phyloP scores from a whole-genome alignment of 148 eudicot species.

The Heliamphora exappendiculata region DNA sequence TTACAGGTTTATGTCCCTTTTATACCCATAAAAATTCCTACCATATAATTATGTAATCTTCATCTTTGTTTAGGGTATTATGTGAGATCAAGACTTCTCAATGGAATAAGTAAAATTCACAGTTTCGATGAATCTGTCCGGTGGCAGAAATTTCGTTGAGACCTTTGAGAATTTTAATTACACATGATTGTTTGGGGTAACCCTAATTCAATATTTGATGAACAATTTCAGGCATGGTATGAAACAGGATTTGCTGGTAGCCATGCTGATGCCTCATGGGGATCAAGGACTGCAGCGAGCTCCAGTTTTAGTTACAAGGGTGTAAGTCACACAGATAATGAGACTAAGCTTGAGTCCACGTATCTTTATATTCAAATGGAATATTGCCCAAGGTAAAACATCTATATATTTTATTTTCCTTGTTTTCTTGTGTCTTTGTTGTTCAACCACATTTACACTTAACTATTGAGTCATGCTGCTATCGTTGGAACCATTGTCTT shows the following conservation, averaged over 20 bases:
- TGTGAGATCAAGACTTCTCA: background rate
- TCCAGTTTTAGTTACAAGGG: constrained; percentile 50
- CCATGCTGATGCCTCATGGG: constrained; percentile 45
- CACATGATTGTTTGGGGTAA: background rate
- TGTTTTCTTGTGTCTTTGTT: background rate
- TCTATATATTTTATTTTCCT: background rate
- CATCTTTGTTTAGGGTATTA: background rate
- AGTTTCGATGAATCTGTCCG: background rate
- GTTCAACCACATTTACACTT: background rate
- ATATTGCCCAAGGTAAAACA: constrained; percentile 84
- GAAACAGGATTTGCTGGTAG: constrained; percentile 63
- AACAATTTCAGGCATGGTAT: constrained; percentile 82
- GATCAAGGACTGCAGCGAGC: constrained; percentile 60
- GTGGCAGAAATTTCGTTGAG: background rate
- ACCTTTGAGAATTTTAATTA: background rate
- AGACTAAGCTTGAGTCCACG: constrained; percentile 57
- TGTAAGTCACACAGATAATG: constrained; percentile 50
- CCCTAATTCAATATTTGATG: constrained; percentile 3
- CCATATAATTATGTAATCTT: background rate
- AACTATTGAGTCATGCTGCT: background rate
- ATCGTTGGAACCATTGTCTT: background rate
- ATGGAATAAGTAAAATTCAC: background rate
- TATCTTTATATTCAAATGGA: constrained; percentile 97
- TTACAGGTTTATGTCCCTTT: background rate
- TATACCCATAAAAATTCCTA: background rate